Evolutionary conservation across 352 stramenopile species (phyloP), one percentile per base, ranked within the genome.

Genomic region (Phytophthora rubi): DNA sequence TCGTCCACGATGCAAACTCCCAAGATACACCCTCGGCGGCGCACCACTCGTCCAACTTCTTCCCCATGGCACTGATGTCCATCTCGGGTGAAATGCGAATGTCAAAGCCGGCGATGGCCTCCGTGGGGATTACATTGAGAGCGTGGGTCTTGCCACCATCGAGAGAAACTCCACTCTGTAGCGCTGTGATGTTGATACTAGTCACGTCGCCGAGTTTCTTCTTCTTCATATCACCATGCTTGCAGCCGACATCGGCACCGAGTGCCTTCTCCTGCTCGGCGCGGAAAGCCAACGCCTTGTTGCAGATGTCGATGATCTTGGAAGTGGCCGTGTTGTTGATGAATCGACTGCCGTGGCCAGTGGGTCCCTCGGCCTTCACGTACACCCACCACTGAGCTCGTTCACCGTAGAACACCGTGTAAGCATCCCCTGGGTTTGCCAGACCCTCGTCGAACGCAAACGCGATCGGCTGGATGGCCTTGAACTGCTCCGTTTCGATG

Each of bases 381-480:
- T 92, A 92, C 30, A 98, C 82, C 95, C 93, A 98, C 92, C 92
- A 98, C 18, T 94, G 93, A 39, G 93, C 75, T 21, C 97, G 80
- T 71, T 99, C 97, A 26, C 97, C 97, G 71, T 99, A 99, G 74
- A 99, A 99, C 4, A 99, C 92, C 2, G 94, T 98, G 81, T 94
- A 99, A 0, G 83, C 84, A 47, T 98, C 72, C 10, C 81, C 81
- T 1, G 91, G 90, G 63, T 91, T 97, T 0, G 97, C 97, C 26
- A 99, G 73, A 6, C 97, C 97, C 80, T 99, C 97, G 71, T 99
- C 97, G 33, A 99, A 90, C 12, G 96, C 97, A 28, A 99, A 85
- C 9, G 88, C 96, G 42, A 99, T 73, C 4, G 85, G 83, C 8
- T 85, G 69, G 9, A 98, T 74, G 2, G 76, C 77, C 55, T 95